A percentile compares a stretch with the other conserved stretches of the same genome.
These are phyloP conservation scores for Kernera saxatilis DNA, from an alignment of 345 rosid species.

Conservation along the genomic window DNA sequence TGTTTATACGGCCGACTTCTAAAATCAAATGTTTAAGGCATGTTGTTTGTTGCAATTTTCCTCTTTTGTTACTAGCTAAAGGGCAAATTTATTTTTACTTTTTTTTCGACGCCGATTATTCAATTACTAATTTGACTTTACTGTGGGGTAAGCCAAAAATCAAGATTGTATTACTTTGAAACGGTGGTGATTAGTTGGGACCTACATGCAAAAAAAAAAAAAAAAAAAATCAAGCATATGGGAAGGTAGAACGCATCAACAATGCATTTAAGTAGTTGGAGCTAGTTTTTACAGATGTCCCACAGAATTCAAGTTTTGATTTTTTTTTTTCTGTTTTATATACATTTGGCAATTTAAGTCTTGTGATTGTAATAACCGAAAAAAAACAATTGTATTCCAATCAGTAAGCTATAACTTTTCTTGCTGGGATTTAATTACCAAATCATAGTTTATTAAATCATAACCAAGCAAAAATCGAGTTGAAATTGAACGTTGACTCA, in stretches of 20 bases:
- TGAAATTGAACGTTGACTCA: not conserved
- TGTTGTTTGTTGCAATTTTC: constrained; percentile 8
- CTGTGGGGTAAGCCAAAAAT: not conserved
- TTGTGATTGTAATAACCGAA: not conserved
- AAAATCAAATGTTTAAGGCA: constrained; percentile 20
- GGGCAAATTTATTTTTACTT: not conserved
- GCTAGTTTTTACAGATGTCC: not conserved
- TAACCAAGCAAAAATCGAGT: not conserved
- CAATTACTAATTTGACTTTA: not conserved
- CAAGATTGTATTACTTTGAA: not conserved
- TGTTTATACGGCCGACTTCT: constrained; percentile 28
- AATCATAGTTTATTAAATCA: not conserved
- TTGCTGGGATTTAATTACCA: not conserved
- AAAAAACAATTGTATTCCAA: not conserved
- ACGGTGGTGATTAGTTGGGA: constrained; percentile 22
- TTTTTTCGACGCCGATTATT: not conserved
- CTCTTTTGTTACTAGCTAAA: not conserved
- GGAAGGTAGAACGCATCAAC: not conserved
- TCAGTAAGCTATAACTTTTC: not conserved
- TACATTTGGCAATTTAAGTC: not conserved
- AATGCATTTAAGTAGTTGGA: constrained; percentile 11
- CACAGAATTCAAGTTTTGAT: not conserved
- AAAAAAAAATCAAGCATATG: not conserved
- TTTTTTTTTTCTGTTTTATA: not conserved
- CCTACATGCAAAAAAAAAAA: not conserved